Evolutionary conservation across 306 rosid species (phyloP), one percentile per base, ranked within the genome.

Genomic region (Hylodesmum podocarpum): DNA sequence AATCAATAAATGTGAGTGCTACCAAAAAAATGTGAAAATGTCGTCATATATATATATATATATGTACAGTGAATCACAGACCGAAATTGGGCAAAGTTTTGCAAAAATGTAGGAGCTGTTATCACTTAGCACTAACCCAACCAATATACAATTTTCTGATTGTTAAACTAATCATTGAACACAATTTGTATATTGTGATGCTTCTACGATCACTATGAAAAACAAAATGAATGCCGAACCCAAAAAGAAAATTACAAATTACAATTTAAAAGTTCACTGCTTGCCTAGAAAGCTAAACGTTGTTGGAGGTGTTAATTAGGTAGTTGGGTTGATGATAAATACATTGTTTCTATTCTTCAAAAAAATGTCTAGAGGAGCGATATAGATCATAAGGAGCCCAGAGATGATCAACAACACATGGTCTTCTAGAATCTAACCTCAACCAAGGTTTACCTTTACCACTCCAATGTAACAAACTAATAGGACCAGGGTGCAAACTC

Each of bases 391-490:
- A 86, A 5, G 96, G 93, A 0, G 88, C 89, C 92, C 96, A 87
- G 1, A 89, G 73, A 74, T 87, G 84, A 3, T 91, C 89, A 0
- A 86, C 87, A 2, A 71, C 71, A 78, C 94, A 91, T 54, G 94
- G 92, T 79, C 40, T 86, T 66, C 88, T 68, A 3, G 96, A 87
- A 70, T 91, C 96, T 47, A 91, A 79, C 64, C 94, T 79, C 53
- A 91, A 70, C 94, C 92, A 89, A 3, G 96, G 93, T 82, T 87
- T 89, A 2, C 94, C 96, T 66, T 89, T 91, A 0, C 96, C 96
- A 50, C 94, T 91, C 94, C 96, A 91, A 78, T 91, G 96, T 53
- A 91, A 53, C 27, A 91, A 68, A 72, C 92, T 89, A 28, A 89
- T 83, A 4, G 94, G 91, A 4, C 94, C 94, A 21, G 96, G 94